Evolutionary conservation across 2,329 filamentous ascomycete species (phyloP).

Genomic region (Onygenales sp.): DNA sequence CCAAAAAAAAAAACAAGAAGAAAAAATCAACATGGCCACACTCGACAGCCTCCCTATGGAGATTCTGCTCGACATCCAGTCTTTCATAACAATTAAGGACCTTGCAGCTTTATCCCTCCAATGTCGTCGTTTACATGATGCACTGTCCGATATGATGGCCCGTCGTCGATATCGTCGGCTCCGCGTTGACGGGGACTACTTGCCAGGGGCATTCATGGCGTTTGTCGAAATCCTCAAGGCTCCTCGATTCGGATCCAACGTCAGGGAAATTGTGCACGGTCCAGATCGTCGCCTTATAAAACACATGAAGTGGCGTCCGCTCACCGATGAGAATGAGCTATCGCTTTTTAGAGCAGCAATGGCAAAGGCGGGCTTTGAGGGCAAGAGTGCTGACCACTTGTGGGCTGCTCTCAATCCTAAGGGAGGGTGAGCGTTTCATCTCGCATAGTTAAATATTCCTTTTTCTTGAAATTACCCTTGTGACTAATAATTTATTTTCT

Average conservation of each 20-base stretch:
- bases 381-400: background rate
- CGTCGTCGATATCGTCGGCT: background rate
- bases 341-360: background rate
- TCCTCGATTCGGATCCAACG: background rate
- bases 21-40: background rate
- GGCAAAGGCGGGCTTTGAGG: background rate
- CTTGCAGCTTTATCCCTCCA: background rate
- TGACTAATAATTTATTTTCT: too few relatives aligned
- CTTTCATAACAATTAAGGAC: background rate
- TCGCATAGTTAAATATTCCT: background rate
- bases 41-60: background rate
- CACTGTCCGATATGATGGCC: background rate
- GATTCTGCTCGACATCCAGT: background rate
- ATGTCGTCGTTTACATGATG: background rate
- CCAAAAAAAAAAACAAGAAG: background rate
- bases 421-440: background rate
- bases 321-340: background rate
- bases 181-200: background rate
- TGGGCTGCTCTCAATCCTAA: background rate
- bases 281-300: background rate
- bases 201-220: background rate
- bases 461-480: background rate
- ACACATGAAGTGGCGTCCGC: background rate
- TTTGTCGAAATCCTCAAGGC: background rate
- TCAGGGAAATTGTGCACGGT: background rate